Conservation (phyloP, 2,329 filamentous ascomycete genomes). For the Coniosporium tulheliwenetii region DNA sequence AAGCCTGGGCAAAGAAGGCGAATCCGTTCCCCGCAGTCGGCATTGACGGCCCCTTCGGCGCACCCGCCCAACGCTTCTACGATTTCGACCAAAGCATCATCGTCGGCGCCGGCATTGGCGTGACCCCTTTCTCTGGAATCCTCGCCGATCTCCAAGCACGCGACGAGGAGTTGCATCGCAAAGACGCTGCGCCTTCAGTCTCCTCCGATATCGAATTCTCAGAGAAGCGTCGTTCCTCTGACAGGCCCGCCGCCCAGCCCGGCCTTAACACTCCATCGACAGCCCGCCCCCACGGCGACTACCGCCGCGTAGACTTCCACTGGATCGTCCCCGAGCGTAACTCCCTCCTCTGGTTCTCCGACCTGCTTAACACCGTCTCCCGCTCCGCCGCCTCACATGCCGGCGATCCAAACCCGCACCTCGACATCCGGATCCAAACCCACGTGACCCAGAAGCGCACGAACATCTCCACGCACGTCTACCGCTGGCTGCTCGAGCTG, state of each 20-base stretch:
- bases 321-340: slow-evolving; percentile 45
- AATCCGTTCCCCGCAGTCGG: slow-evolving; percentile 30
- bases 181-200: not conserved
- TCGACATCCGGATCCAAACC: slow-evolving; percentile 40
- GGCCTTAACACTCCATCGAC: too few relatives aligned
- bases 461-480: slow-evolving; percentile 37
- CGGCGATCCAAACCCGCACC: slow-evolving; percentile 16
- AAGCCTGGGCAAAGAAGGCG: slow-evolving; percentile 22
- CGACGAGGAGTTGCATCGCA: not conserved
- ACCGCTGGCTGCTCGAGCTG: slow-evolving; percentile 40
- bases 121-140: slow-evolving; percentile 43
- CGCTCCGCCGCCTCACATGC: slow-evolving; percentile 20
- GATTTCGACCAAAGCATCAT: slow-evolving; percentile 41
- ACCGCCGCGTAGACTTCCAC: slow-evolving; percentile 41
- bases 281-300: slow-evolving; percentile 5
- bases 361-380: slow-evolving; percentile 36
- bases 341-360: slow-evolving; percentile 40
- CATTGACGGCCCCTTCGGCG: slow-evolving; percentile 42
- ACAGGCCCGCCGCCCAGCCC: too few relatives aligned
- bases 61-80: slow-evolving; percentile 42
- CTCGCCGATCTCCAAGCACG: slow-evolving; percentile 36
- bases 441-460: slow-evolving; percentile 41
- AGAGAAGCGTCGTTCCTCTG: slow-evolving; percentile 1
- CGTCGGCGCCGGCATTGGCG: slow-evolving; percentile 40
- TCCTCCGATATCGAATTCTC: not conserved